Base-by-base conservation (phyloP, 176 grass and related monocot species). In the Secale cereale region DNA sequence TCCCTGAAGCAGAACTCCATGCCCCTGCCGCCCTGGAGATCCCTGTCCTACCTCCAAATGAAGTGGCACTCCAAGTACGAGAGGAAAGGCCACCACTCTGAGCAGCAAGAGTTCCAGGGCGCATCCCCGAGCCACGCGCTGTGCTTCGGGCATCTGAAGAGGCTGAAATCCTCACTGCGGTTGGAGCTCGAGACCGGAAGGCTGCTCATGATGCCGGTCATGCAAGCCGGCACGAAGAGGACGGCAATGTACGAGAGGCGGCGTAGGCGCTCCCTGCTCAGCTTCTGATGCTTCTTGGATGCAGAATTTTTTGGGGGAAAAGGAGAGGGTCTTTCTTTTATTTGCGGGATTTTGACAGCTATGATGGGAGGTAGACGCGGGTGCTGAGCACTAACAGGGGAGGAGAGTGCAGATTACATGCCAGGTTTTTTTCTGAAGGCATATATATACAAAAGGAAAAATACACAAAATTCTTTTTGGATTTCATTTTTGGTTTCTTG, bases 1-100 rank as follows among this genome's bases (percentile, higher is more conserved):
- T 98, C 96, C 59, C 91, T 98, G 63, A 89, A 98, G 85, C 91
- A 95, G 87, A 95, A 98, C 86, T 95, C 93, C 29, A 98, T 98
- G 96, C 96, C 93, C 16, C 87, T 98, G 23, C 96, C 96, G 46
- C 96, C 96, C 14, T 98, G 93, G 93, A 95, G 96, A 87, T 98
- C 93, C 13, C 83, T 98, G 82, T 27, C 96, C 70, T 98, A 98
- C 59, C 86, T 95, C 59, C 91, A 98, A 85, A 87, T 91, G 0
- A 98, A 98, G 63, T 98, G 93, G 91, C 75, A 86, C 26, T 95
- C 96, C 61, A 98, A 95, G 77, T 81, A 91, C 29, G 91, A 93
- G 87, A 89, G 96, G 83, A 84, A 86, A 85, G 72, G 63, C 32
- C 36, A 66, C 9, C 57, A 67, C 9, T 39, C 67, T 3, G 78